Percentiles rank a stretch among this genome's conserved stretches.
Conservation (phyloP, 495 filamentous ascomycete species). For the Penicillium nucicola region DNA sequence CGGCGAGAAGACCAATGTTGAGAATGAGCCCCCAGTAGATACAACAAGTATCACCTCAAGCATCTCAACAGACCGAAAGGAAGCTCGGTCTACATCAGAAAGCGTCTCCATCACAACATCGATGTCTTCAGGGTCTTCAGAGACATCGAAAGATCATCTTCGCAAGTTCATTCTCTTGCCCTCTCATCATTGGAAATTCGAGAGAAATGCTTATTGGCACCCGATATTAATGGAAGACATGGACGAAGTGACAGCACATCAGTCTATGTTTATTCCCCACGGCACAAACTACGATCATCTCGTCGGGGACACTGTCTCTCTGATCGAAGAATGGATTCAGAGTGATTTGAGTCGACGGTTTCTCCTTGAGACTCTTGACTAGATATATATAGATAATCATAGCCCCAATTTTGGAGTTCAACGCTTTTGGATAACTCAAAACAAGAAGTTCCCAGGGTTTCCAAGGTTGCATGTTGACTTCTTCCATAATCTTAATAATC, state of each 20-base stretch:
- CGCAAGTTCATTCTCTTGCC: slow-evolving; percentile 81
- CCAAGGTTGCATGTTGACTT: no score
- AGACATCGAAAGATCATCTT: slow-evolving; percentile 40
- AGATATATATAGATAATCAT: not conserved
- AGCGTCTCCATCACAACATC: slow-evolving; percentile 10
- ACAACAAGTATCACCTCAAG: slow-evolving; percentile 3
- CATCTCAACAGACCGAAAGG: slow-evolving; percentile 1
- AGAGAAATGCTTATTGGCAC: slow-evolving; percentile 66
- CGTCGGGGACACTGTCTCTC: slow-evolving; percentile 68
- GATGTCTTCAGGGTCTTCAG: slow-evolving; percentile 1
- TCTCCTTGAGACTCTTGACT: slow-evolving; percentile 17
- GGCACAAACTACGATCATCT: slow-evolving; percentile 66
- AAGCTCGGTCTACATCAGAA: slow-evolving; percentile 5
- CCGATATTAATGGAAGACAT: slow-evolving; percentile 75
- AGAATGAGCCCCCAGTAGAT: not conserved
- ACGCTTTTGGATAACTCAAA: no score
- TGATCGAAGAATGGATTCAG: slow-evolving; percentile 71
- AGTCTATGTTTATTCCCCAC: slow-evolving; percentile 69
- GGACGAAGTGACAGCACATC: slow-evolving; percentile 84
- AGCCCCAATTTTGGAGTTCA: no score
- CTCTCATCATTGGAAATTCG: slow-evolving; percentile 36
- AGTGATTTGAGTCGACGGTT: slow-evolving; percentile 36
- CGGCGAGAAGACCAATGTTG: not conserved
- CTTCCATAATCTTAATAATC: no score
- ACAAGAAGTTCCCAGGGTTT: no score